Conservation (phyloP, 352 stramenopile genomes). For the Globisporangium barbulae region DNA sequence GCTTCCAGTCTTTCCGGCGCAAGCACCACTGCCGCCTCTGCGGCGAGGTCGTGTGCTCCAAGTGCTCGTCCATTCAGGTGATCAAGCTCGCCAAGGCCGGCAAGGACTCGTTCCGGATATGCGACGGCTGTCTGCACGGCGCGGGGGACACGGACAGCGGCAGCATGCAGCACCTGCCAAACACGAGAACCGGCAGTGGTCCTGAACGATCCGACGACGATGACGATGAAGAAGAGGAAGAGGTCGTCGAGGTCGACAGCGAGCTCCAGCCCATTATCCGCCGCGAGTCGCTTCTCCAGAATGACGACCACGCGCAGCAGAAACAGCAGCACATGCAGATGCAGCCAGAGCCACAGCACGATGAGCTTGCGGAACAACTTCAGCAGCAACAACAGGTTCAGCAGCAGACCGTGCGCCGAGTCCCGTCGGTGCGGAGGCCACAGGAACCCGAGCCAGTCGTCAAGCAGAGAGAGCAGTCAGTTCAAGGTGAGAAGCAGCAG, state of each 20-base stretch:
- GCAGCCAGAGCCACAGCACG: not conserved
- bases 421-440: no score
- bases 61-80: constrained; percentile 63
- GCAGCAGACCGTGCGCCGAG: not conserved
- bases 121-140: constrained; percentile 41
- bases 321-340: constrained; percentile 4
- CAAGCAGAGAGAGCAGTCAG: not conserved
- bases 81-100: constrained; percentile 54
- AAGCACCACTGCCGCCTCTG: constrained; percentile 77
- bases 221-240: constrained; percentile 14
- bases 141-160: constrained; percentile 21
- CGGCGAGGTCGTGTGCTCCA: constrained; percentile 66
- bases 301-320: not conserved
- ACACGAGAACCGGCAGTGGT: constrained; percentile 15
- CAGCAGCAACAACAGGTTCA: constrained; percentile 1
- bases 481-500: not conserved
- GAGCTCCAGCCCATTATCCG: constrained; percentile 5
- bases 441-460: not conserved
- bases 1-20: constrained; percentile 51
- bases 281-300: not conserved
- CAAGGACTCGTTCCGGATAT: constrained; percentile 61
- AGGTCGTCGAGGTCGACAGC: constrained; percentile 9
- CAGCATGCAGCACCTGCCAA: constrained; percentile 10
- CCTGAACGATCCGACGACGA: constrained; percentile 5
- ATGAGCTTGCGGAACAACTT: not conserved